Percentiles rank a stretch among this genome's conserved stretches.
These are phyloP conservation scores for Plasmodium vivax DNA, from an alignment of 169 alveolate genomes.

Conservation along the genomic window DNA sequence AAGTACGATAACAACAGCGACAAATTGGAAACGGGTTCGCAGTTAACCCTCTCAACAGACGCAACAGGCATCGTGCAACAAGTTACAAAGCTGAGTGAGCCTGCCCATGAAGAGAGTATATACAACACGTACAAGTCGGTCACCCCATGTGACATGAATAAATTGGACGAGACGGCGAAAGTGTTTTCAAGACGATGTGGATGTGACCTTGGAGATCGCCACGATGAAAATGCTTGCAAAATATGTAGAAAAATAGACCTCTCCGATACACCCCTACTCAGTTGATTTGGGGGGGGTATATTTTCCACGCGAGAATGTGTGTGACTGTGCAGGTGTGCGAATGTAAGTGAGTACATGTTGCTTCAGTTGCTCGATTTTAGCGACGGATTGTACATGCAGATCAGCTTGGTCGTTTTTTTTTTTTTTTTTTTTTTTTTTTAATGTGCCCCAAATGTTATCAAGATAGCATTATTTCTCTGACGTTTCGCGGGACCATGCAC, in stretches of 20 bases:
- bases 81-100: conserved; percentile 75
- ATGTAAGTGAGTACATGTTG: not conserved
- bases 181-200: conserved; percentile 82
- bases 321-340: not conserved
- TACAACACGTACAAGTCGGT: conserved; percentile 61
- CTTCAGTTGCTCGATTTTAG: not conserved
- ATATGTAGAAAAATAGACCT: conserved; percentile 81
- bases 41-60: conserved; percentile 74
- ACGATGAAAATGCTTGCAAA: conserved; percentile 82
- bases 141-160: conserved; percentile 83
- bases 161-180: conserved; percentile 81
- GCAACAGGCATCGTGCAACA: conserved; percentile 74
- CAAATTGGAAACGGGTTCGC: conserved; percentile 67
- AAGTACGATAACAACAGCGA: conserved; percentile 68
- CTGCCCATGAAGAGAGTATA: conserved; percentile 74
- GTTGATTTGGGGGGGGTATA: conserved; percentile 36
- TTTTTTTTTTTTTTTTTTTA: conserved; percentile 30
- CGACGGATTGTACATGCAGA: not conserved
- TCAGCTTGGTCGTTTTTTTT: conserved; percentile 28
- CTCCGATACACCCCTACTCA: conserved; percentile 83
- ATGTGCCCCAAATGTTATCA: conserved; percentile 26
- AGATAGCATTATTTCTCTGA: conserved; percentile 9
- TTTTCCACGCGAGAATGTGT: not conserved
- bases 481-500: conserved; percentile 1
- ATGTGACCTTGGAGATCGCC: conserved; percentile 84